A percentile compares a stretch with the other conserved stretches of the same genome.
Conservation (phyloP, 2,329 filamentous ascomycete species). For the Aureobasidium sp. region DNA sequence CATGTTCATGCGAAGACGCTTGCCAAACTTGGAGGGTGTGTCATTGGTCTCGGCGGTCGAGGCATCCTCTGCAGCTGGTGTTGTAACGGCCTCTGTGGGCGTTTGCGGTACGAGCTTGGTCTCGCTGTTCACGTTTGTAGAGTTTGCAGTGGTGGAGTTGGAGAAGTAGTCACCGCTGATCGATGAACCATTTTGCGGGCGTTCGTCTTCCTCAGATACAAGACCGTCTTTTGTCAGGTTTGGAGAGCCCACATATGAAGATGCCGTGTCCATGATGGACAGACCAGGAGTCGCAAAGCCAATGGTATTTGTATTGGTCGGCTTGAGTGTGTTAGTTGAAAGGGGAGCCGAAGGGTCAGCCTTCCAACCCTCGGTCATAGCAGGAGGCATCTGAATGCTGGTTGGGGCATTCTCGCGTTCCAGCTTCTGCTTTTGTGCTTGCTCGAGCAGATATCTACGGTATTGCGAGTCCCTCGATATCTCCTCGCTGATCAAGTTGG, state of each 20-base stretch:
- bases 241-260: slow-evolving; percentile 31
- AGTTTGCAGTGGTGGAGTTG: slow-evolving; percentile 32
- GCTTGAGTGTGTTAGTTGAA: slow-evolving; percentile 48
- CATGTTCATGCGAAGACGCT: slow-evolving; percentile 68
- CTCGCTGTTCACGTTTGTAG: slow-evolving; percentile 17
- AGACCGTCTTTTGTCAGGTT: slow-evolving; percentile 30
- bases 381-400: slow-evolving; percentile 52
- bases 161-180: slow-evolving; percentile 72
- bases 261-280: slow-evolving; percentile 56
- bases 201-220: slow-evolving; percentile 45
- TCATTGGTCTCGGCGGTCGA: slow-evolving; percentile 47
- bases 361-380: slow-evolving; percentile 41
- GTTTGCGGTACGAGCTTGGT: slow-evolving; percentile 24
- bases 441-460: slow-evolving; percentile 59
- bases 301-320: slow-evolving; percentile 54
- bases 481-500: slow-evolving; percentile 82
- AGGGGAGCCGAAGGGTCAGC: slow-evolving; percentile 34
- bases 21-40: slow-evolving; percentile 53
- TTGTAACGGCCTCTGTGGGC: slow-evolving; percentile 32
- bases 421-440: slow-evolving; percentile 52
- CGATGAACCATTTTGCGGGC: slow-evolving; percentile 48
- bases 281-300: slow-evolving; percentile 64
- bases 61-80: slow-evolving; percentile 27
- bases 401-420: slow-evolving; percentile 53
- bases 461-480: slow-evolving; percentile 71